These are phyloP conservation scores for Xylaria hypoxylon DNA, from an alignment of 2,329 filamentous ascomycete species.

Conservation along the genomic window DNA sequence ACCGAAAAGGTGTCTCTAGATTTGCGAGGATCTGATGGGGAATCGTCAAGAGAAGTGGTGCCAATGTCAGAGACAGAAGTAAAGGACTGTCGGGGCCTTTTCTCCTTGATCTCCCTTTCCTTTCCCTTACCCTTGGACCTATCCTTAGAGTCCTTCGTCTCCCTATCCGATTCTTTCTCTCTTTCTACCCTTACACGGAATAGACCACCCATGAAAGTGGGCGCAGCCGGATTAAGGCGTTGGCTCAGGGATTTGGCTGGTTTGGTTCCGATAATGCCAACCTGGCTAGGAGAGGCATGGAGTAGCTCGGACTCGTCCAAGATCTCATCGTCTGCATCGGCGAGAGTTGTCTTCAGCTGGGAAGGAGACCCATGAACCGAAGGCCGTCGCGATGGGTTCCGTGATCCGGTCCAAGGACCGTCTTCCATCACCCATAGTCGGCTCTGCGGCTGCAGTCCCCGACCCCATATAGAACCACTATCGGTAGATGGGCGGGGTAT, in stretches of 20 bases:
- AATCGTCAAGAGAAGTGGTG: conserved; percentile 58
- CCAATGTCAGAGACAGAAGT: conserved; percentile 56
- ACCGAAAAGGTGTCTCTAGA: conserved; percentile 69
- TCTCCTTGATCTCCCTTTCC: conserved; percentile 55
- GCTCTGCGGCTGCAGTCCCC: conserved; percentile 60
- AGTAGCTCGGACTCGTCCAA: conserved; percentile 68
- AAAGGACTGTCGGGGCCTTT: conserved; percentile 55
- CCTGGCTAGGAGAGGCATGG: conserved; percentile 66
- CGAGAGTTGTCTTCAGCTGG: conserved; percentile 69
- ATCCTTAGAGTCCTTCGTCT: conserved; percentile 51
- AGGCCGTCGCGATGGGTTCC: conserved; percentile 81
- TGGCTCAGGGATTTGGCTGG: conserved; percentile 68
- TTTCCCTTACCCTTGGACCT: conserved; percentile 56
- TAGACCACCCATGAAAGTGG: conserved; percentile 83
- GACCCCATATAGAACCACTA: conserved; percentile 79
- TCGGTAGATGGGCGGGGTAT: conserved; percentile 83
- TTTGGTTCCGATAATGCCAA: conserved; percentile 83
- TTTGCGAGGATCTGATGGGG: conserved; percentile 64
- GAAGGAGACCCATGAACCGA: conserved; percentile 83
- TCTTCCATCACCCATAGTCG: conserved; percentile 75
- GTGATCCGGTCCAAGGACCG: conserved; percentile 61
- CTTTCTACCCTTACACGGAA: conserved; percentile 59
- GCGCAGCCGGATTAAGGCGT: conserved; percentile 87
- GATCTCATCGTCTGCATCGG: conserved; percentile 73
- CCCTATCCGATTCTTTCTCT: conserved; percentile 52